phyloP scores from a whole-genome alignment of 1,284 basidiomycete species.

The Tylopilus orsonianus region DNA sequence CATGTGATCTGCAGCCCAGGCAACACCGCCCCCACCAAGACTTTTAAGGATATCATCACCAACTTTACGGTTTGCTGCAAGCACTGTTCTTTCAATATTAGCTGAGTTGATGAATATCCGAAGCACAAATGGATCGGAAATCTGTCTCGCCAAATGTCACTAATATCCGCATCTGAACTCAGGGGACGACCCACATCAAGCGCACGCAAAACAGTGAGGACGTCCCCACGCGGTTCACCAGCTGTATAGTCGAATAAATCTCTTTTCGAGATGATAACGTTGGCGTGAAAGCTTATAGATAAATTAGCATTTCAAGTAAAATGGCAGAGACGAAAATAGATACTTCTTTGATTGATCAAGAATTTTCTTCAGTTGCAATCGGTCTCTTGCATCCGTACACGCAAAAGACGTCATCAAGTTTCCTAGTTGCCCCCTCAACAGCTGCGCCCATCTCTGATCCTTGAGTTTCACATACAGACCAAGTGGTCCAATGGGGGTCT shows the following conservation, averaged over 20 bases:
- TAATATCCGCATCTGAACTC: constrained; percentile 1
- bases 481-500: constrained; percentile 84
- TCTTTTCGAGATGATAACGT: constrained; percentile 63
- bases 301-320: constrained; percentile 19
- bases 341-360: constrained; percentile 60
- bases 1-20: constrained; percentile 62
- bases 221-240: constrained; percentile 61
- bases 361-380: constrained; percentile 57
- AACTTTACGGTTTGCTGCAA: constrained; percentile 61
- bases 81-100: constrained; percentile 71
- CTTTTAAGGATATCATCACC: constrained; percentile 55
- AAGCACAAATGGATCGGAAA: constrained; percentile 73
- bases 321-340: constrained; percentile 26
- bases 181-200: constrained; percentile 58
- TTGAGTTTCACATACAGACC: constrained; percentile 77
- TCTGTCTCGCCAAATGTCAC: constrained; percentile 41
- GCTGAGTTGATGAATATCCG: constrained; percentile 80
- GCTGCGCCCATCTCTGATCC: constrained; percentile 66
- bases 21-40: constrained; percentile 49
- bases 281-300: constrained; percentile 36
- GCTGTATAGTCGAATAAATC: constrained; percentile 77
- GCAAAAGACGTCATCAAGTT: constrained; percentile 71
- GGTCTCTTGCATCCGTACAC: constrained; percentile 74
- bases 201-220: constrained; percentile 81
- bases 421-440: constrained; percentile 70